Evolutionary conservation across 2,329 filamentous ascomycete genomes (phyloP).

Genomic region (Lasiodiplodia hormozganensis): DNA sequence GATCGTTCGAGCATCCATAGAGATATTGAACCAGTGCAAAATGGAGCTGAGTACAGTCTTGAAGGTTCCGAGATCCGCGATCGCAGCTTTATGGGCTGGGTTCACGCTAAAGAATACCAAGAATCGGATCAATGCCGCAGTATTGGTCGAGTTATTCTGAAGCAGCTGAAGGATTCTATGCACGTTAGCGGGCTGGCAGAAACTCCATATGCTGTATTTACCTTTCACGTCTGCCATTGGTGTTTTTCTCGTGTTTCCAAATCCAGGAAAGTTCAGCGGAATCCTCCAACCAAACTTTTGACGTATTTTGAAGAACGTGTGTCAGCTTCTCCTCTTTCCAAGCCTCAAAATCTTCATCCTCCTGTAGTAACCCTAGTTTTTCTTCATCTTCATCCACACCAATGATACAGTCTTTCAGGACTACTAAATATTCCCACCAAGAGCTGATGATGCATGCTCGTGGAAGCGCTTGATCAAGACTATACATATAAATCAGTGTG

Average conservation of each 20-base stretch:
- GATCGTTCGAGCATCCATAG: neutral
- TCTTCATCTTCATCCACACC: neutral
- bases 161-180: neutral
- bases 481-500: neutral
- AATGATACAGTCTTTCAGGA: neutral
- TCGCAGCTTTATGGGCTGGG: too few relatives aligned
- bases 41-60: neutral
- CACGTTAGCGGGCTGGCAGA: neutral
- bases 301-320: neutral
- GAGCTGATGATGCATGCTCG: neutral
- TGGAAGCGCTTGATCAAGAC: neutral
- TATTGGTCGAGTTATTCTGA: neutral
- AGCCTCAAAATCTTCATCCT: neutral
- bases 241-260: neutral
- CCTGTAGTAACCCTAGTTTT: too few relatives aligned
- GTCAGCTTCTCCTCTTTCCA: neutral
- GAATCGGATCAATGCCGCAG: neutral
- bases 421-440: neutral
- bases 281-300: neutral
- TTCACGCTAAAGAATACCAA: neutral
- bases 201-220: neutral
- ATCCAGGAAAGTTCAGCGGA: neutral
- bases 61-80: neutral
- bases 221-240: neutral
- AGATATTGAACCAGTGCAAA: neutral